Percentiles rank a stretch among this genome's conserved stretches.
phyloP scores from a whole-genome alignment of 306 rosid species.

The Medicago ruthenica region DNA sequence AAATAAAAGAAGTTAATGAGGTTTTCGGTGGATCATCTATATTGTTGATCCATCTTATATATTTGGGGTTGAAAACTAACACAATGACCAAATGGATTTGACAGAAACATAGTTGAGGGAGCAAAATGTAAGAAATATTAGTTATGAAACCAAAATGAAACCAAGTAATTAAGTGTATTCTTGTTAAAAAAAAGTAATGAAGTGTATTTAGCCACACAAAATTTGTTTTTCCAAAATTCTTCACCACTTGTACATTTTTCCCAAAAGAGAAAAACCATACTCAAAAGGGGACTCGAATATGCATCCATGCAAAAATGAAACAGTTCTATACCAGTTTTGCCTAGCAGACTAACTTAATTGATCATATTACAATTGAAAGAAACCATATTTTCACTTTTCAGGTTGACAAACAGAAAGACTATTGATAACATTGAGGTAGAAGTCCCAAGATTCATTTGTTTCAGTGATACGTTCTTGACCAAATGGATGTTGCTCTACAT shows the following conservation, averaged over 20 bases:
- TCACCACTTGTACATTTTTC: background rate
- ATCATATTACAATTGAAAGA: background rate
- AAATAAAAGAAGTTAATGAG: too few species aligned
- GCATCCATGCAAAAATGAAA: background rate
- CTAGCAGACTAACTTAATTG: background rate
- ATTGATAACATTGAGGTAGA: slow-evolving; percentile 54
- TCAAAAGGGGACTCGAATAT: background rate
- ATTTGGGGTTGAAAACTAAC: too few species aligned
- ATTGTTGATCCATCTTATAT: too few species aligned
- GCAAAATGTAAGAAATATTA: too few species aligned
- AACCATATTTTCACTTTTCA: background rate
- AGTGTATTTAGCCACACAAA: too few species aligned
- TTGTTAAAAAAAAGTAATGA: too few species aligned
- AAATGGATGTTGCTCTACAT: slow-evolving; percentile 62
- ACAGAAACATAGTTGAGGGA: too few species aligned
- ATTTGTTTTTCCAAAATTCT: too few species aligned
- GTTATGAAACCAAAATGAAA: too few species aligned
- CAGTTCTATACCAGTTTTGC: background rate
- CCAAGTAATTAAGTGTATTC: too few species aligned
- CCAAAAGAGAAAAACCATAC: background rate
- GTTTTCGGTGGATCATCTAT: too few species aligned
- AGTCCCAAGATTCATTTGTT: slow-evolving; percentile 63
- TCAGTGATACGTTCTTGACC: slow-evolving; percentile 63
- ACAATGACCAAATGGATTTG: too few species aligned
- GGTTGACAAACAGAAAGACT: slow-evolving; percentile 17